Evolutionary conservation across 768 basidiomycete species (phyloP).

Genomic region (Rhizopogon vinicolor): DNA sequence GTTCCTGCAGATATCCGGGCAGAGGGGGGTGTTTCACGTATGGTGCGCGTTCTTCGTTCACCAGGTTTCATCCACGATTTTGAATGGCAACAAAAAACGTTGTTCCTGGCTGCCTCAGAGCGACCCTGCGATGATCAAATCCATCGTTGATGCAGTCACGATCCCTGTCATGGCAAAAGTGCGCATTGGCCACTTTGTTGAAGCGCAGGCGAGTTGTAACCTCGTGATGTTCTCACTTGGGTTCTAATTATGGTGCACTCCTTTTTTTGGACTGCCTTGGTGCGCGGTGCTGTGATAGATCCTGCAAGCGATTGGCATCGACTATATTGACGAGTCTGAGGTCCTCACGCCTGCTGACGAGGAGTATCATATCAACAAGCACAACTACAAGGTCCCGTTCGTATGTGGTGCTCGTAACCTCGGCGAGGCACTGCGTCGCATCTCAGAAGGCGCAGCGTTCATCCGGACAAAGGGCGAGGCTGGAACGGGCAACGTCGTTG

Average conservation of each 20-base stretch:
- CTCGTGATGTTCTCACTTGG: background rate
- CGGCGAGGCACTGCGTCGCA: slow-evolving; percentile 93
- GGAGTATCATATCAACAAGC: slow-evolving; percentile 95
- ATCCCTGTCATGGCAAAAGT: slow-evolving; percentile 97
- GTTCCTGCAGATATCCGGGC: slow-evolving; percentile 94
- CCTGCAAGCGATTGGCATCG: slow-evolving; percentile 88
- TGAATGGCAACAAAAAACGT: background rate
- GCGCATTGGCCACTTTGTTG: slow-evolving; percentile 96
- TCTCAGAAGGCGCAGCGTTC: slow-evolving; percentile 97
- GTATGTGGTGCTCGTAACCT: slow-evolving; percentile 95
- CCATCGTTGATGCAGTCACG: slow-evolving; percentile 91
- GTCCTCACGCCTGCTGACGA: slow-evolving; percentile 97
- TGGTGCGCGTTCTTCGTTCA: slow-evolving; percentile 52
- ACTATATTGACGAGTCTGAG: slow-evolving; percentile 95
- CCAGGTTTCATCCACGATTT: background rate
- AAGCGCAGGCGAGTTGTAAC: slow-evolving; percentile 67
- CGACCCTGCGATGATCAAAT: slow-evolving; percentile 95
- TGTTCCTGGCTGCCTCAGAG: slow-evolving; percentile 42
- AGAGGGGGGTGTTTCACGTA: slow-evolving; percentile 91
- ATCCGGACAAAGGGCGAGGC: slow-evolving; percentile 97
- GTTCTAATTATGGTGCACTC: background rate
- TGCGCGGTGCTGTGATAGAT: slow-evolving; percentile 46
- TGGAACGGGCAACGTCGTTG: slow-evolving; percentile 86
- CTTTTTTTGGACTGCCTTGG: background rate
- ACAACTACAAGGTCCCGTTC: slow-evolving; percentile 91